phyloP scores from a whole-genome alignment of 140 eudicot species.

The Stevia rebaudiana region DNA sequence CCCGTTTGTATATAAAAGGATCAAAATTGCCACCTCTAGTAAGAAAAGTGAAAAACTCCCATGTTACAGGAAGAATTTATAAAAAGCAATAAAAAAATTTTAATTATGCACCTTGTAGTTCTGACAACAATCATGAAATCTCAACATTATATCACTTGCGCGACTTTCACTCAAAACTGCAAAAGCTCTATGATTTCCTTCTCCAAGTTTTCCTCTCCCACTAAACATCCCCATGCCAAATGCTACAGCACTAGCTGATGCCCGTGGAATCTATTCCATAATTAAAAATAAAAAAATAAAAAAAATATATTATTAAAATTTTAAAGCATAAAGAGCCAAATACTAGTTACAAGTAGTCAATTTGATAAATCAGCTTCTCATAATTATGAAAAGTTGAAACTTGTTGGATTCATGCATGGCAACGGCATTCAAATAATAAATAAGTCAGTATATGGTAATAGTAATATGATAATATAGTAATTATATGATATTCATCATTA shows the following conservation, averaged over 20 bases:
- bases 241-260: constrained; percentile 98
- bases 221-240: constrained; percentile 95
- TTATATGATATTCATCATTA: background rate
- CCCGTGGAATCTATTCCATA: constrained; percentile 66
- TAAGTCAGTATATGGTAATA: background rate
- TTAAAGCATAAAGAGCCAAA: constrained; percentile 11
- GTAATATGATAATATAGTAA: background rate
- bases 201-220: constrained; percentile 81
- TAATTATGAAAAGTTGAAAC: background rate
- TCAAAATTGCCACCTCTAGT: background rate
- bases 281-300: background rate
- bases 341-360: constrained; percentile 3
- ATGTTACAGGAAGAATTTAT: background rate
- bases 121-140: constrained; percentile 94
- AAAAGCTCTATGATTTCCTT: constrained; percentile 82
- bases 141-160: constrained; percentile 82
- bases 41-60: background rate
- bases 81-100: background rate
- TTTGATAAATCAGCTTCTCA: constrained; percentile 7
- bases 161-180: constrained; percentile 85
- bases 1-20: background rate
- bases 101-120: constrained; percentile 65
- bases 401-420: background rate
- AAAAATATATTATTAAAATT: background rate
- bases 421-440: background rate